Evolutionary conservation across 2,329 filamentous ascomycete genomes (phyloP).

Genomic region (Domatiomyces catenatus): DNA sequence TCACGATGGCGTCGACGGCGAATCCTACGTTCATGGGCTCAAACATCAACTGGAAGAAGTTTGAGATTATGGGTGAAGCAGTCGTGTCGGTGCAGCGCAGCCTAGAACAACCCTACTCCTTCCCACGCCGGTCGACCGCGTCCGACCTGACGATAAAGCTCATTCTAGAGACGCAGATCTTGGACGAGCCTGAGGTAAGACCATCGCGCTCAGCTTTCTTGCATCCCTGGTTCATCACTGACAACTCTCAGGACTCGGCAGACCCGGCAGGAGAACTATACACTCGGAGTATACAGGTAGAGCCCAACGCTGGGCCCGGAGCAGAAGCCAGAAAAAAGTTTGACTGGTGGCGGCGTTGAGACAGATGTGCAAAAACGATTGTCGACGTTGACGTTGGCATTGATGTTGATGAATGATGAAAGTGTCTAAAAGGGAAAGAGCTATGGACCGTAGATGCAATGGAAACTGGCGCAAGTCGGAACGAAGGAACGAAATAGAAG

Average conservation of each 20-base stretch:
- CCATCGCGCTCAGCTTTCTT: constrained; percentile 21
- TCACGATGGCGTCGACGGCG: constrained; percentile 83
- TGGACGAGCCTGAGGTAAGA: constrained; percentile 68
- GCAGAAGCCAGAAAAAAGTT: constrained; percentile 29
- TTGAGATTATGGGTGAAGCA: constrained; percentile 87
- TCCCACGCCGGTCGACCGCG: constrained; percentile 30
- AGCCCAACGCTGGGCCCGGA: constrained; percentile 24
- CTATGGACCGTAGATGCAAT: neutral
- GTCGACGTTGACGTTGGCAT: no score
- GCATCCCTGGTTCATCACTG: constrained; percentile 2
- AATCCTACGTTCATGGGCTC: constrained; percentile 75
- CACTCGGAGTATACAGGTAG: constrained; percentile 41
- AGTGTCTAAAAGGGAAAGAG: neutral
- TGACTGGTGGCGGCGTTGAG: constrained; percentile 25
- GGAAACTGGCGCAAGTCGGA: neutral
- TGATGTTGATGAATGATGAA: neutral
- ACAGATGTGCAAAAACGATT: neutral
- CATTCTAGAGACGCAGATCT: constrained; percentile 66
- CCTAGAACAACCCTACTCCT: constrained; percentile 68
- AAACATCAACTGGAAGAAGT: constrained; percentile 93
- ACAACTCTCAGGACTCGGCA: constrained; percentile 29
- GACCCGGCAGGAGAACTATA: constrained; percentile 29
- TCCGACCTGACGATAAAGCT: constrained; percentile 58
- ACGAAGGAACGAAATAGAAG: neutral
- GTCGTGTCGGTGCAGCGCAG: constrained; percentile 82